Percentiles rank a stretch among this genome's conserved stretches.
These are phyloP conservation scores for Neospora caninum DNA, from an alignment of 169 alveolate species.

Conservation along the genomic window DNA sequence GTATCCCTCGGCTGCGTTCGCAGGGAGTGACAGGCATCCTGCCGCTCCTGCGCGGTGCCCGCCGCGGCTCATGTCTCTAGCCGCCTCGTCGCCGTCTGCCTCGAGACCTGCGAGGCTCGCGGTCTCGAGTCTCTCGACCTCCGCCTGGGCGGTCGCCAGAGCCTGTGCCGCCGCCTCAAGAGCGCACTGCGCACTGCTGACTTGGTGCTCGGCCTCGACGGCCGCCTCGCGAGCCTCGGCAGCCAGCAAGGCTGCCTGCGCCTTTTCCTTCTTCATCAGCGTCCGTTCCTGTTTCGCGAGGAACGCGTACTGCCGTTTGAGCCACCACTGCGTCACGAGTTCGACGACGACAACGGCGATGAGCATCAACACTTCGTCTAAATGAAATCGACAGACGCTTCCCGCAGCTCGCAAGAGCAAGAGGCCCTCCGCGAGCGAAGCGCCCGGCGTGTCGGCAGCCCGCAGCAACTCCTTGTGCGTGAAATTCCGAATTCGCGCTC, in stretches of 20 bases:
- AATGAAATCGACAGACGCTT: constrained; percentile 50
- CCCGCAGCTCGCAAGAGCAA: constrained; percentile 53
- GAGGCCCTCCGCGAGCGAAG: constrained; percentile 60
- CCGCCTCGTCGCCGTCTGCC: no score
- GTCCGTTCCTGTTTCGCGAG: constrained; percentile 47
- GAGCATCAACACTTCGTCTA: constrained; percentile 51
- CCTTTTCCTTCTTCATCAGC: not conserved
- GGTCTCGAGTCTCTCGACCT: not conserved
- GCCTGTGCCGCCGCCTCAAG: not conserved
- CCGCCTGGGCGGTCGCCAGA: not conserved
- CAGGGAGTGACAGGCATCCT: no score
- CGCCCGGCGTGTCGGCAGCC: constrained; percentile 64
- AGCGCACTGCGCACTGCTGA: not conserved
- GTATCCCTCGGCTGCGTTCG: no score
- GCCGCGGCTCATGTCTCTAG: no score
- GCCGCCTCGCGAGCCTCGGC: not conserved
- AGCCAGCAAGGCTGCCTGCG: not conserved
- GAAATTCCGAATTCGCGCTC: constrained; percentile 67
- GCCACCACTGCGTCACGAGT: constrained; percentile 65
- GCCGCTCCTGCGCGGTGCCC: no score
- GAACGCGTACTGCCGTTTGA: constrained; percentile 57
- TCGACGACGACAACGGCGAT: constrained; percentile 59
- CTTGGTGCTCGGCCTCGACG: not conserved
- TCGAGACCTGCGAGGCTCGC: no score
- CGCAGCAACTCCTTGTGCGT: constrained; percentile 68